A percentile compares a stretch with the other conserved stretches of the same genome.
These are phyloP conservation scores for Trypanosoma caninum DNA, from an alignment of 208 protist genomes.

Conservation along the genomic window DNA sequence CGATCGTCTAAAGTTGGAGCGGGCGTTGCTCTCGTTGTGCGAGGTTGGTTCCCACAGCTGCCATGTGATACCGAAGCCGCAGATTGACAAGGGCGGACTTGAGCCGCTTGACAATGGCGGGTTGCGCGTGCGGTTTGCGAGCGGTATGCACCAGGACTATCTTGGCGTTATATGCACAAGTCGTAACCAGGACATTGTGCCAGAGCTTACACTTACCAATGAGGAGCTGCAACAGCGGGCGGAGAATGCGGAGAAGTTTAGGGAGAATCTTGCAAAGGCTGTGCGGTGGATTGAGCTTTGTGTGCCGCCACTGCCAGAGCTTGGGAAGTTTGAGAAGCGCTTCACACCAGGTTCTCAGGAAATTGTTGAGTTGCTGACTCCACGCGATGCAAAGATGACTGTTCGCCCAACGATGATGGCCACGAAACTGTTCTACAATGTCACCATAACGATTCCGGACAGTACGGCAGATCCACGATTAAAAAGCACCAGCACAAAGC, in stretches of 20 bases:
- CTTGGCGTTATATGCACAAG: conserved; percentile 87
- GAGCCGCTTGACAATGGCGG: conserved; percentile 78
- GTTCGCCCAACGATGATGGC: conserved; percentile 91
- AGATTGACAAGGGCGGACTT: conserved; percentile 72
- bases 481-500: conserved; percentile 81
- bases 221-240: conserved; percentile 82
- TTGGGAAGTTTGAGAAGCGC: conserved; percentile 81
- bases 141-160: conserved; percentile 79
- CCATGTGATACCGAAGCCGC: conserved; percentile 72
- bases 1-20: conserved; percentile 82
- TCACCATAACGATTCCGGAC: conserved; percentile 86
- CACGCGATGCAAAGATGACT: conserved; percentile 87
- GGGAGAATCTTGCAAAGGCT: conserved; percentile 54
- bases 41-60: conserved; percentile 80
- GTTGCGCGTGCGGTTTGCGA: conserved; percentile 83
- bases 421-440: conserved; percentile 91
- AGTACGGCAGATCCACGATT: conserved; percentile 72
- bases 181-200: conserved; percentile 65
- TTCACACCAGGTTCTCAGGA: conserved; percentile 91
- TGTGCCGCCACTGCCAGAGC: conserved; percentile 83
- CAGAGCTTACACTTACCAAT: conserved; percentile 79
- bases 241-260: conserved; percentile 76
- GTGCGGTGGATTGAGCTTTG: conserved; percentile 89
- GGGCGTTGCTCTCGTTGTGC: conserved; percentile 81
- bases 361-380: conserved; percentile 87